phyloP scores from a whole-genome alignment of 2,329 filamentous ascomycete species.

The Colletotrichum salicis region DNA sequence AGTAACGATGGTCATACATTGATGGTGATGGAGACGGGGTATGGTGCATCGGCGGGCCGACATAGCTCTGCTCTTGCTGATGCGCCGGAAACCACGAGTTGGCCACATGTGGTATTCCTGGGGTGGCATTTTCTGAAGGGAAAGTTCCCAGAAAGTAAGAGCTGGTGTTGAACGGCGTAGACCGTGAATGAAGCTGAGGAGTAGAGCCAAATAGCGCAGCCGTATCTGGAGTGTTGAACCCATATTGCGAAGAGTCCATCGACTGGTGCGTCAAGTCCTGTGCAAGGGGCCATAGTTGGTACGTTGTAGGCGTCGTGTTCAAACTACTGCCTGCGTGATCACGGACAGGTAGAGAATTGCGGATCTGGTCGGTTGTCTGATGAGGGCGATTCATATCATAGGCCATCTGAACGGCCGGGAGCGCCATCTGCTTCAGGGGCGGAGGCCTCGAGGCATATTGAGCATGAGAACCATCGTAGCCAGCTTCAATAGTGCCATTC shows the following conservation, averaged over 20 bases:
- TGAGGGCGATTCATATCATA: slow-evolving; percentile 36
- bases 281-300: slow-evolving; percentile 12
- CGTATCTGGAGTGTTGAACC: slow-evolving; percentile 4
- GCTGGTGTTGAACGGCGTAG: not conserved
- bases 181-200: slow-evolving; percentile 1
- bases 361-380: slow-evolving; percentile 5
- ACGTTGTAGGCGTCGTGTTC: not conserved
- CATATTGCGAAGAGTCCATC: not conserved
- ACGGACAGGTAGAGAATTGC: not conserved
- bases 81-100: slow-evolving; percentile 18
- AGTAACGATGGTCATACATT: slow-evolving; percentile 25
- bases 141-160: slow-evolving; percentile 1
- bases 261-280: slow-evolving; percentile 16
- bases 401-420: slow-evolving; percentile 64
- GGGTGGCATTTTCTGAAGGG: slow-evolving; percentile 2
- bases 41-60: slow-evolving; percentile 24
- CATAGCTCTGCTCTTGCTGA: slow-evolving; percentile 24
- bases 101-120: slow-evolving; percentile 10
- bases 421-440: slow-evolving; percentile 83
- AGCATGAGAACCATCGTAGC: slow-evolving; percentile 85
- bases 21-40: slow-evolving; percentile 23
- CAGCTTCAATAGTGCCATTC: slow-evolving; percentile 89
- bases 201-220: slow-evolving; percentile 9
- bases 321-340: slow-evolving; percentile 1
- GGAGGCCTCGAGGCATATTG: slow-evolving; percentile 79